Evolutionary conservation across 805 yeast species (phyloP).

Genomic region (Myxozyma nipponensis): DNA sequence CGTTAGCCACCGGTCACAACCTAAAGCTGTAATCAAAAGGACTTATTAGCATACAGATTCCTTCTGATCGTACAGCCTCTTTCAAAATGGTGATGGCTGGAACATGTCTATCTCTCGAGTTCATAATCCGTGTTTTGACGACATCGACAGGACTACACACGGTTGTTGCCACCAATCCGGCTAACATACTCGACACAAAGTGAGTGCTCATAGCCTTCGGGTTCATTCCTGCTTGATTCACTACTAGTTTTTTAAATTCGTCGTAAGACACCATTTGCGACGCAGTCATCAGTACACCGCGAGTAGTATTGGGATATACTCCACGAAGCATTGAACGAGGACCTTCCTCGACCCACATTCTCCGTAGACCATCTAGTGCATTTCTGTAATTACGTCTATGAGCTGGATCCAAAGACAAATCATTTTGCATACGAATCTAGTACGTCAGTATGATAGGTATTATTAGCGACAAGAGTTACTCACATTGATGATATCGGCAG

Average conservation of each 20-base stretch:
- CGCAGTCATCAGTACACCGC: slow-evolving; percentile 87
- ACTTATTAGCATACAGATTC: slow-evolving; percentile 39
- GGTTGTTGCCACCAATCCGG: slow-evolving; percentile 87
- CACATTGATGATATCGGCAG: slow-evolving; percentile 81
- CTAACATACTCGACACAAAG: slow-evolving; percentile 69
- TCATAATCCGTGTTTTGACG: slow-evolving; percentile 83
- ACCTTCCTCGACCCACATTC: slow-evolving; percentile 62
- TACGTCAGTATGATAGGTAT: not conserved
- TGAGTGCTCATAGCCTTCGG: slow-evolving; percentile 66
- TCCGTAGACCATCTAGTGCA: slow-evolving; percentile 69
- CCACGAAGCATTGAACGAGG: slow-evolving; percentile 62
- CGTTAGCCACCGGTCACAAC: not conserved
- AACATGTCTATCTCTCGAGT: slow-evolving; percentile 39
- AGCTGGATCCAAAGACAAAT: slow-evolving; percentile 59
- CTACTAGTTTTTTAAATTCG: slow-evolving; percentile 59
- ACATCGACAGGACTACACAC: slow-evolving; percentile 93
- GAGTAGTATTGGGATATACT: slow-evolving; percentile 65
- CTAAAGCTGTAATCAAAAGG: too few relatives aligned
- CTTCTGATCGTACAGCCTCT: slow-evolving; percentile 62
- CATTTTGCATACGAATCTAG: slow-evolving; percentile 66
- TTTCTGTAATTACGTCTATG: slow-evolving; percentile 70
- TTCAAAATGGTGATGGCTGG: slow-evolving; percentile 51
- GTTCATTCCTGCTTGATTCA: slow-evolving; percentile 48
- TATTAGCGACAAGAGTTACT: slow-evolving; percentile 37
- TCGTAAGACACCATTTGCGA: slow-evolving; percentile 88